phyloP scores from a whole-genome alignment of 768 basidiomycete genomes.

The Rhodotorula taiwanensis region DNA sequence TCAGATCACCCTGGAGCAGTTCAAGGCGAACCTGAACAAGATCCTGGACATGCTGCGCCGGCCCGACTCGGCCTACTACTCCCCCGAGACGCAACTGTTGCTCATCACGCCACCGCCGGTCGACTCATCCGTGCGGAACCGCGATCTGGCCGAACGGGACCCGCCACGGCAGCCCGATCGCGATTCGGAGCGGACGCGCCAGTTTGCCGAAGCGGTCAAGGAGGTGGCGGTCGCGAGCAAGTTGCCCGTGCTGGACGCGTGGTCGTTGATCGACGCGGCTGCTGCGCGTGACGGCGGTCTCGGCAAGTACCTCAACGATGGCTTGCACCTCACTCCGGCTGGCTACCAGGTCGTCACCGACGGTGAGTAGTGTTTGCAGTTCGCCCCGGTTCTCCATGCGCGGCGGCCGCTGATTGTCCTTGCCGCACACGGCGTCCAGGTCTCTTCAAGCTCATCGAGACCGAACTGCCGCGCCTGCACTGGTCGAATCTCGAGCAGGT shows the following conservation, averaged over 20 bases:
- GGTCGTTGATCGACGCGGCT: constrained; percentile 13
- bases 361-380: constrained; percentile 13
- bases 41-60: constrained; percentile 24
- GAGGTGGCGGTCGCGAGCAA: constrained; percentile 4
- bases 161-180: constrained; percentile 26
- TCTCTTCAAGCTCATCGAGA: constrained; percentile 10
- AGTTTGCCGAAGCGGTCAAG: constrained; percentile 27
- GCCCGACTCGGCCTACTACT: constrained; percentile 27
- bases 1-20: constrained; percentile 29
- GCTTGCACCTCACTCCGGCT: constrained; percentile 26
- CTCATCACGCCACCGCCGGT: constrained; percentile 36
- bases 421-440: background rate
- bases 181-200: constrained; percentile 22
- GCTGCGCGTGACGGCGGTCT: constrained; percentile 10
- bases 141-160: constrained; percentile 21
- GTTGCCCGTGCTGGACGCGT: constrained; percentile 19
- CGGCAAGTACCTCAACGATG: constrained; percentile 25
- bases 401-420: background rate
- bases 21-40: constrained; percentile 31
- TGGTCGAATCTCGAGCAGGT: constrained; percentile 29
- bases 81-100: constrained; percentile 20
- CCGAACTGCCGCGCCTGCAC: constrained; percentile 27
- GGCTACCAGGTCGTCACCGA: constrained; percentile 29
- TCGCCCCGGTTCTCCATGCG: too few relatives aligned
- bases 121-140: constrained; percentile 16